Evolutionary conservation across 2,329 filamentous ascomycete genomes (phyloP).

Genomic region (Pseudogymnoascus sp.): DNA sequence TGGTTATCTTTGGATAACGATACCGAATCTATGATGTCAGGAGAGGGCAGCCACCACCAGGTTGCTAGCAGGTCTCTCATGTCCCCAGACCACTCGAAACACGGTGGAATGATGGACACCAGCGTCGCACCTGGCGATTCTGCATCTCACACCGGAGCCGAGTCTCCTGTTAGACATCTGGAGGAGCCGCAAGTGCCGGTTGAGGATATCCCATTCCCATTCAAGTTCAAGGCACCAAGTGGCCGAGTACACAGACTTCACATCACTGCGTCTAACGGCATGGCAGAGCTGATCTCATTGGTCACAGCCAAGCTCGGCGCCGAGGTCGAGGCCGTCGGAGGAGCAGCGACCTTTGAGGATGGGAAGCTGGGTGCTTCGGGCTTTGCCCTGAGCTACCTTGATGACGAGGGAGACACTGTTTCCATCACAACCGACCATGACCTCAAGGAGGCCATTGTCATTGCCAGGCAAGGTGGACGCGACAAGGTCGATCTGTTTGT

Average conservation of each 20-base stretch:
- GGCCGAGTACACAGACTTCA: slow-evolving; percentile 91
- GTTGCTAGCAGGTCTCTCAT: slow-evolving; percentile 64
- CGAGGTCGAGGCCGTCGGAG: slow-evolving; percentile 78
- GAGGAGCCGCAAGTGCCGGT: slow-evolving; percentile 44
- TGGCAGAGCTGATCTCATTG: slow-evolving; percentile 66
- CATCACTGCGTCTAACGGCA: slow-evolving; percentile 69
- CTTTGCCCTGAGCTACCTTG: slow-evolving; percentile 89
- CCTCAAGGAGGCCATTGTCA: slow-evolving; percentile 76
- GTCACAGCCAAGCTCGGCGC: slow-evolving; percentile 77
- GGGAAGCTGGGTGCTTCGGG: slow-evolving; percentile 69
- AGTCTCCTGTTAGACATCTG: slow-evolving; percentile 55
- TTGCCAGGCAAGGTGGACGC: slow-evolving; percentile 66
- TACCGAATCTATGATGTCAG: slow-evolving; percentile 93
- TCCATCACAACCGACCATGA: slow-evolving; percentile 96
- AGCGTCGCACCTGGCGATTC: slow-evolving; percentile 91
- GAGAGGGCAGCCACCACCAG: slow-evolving; percentile 70
- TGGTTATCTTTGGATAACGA: slow-evolving; percentile 95
- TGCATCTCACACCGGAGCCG: slow-evolving; percentile 80
- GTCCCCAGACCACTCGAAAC: slow-evolving; percentile 65
- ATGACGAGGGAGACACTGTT: slow-evolving; percentile 93
- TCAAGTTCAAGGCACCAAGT: slow-evolving; percentile 98
- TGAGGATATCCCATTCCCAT: slow-evolving; percentile 77
- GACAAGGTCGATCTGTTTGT: slow-evolving; percentile 98
- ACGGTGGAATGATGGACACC: slow-evolving; percentile 60
- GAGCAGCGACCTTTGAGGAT: slow-evolving; percentile 67